These are phyloP conservation scores for Solanum paucissectum DNA, from an alignment of 257 asterid species.

Conservation along the genomic window DNA sequence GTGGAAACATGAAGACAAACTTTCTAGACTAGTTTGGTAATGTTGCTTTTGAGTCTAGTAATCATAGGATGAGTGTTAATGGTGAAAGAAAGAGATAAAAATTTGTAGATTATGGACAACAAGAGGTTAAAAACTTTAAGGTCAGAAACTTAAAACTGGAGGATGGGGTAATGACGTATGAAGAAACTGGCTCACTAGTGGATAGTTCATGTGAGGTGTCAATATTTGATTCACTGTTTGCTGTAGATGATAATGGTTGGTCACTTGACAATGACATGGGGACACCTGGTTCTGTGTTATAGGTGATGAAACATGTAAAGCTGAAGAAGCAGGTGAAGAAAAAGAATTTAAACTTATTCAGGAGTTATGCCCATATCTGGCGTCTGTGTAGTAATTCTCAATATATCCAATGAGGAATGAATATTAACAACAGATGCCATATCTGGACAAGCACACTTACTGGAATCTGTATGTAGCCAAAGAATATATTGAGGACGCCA, in stretches of 20 bases:
- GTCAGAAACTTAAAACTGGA: not conserved
- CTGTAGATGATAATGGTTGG: not conserved
- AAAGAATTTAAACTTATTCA: not conserved
- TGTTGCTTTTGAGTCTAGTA: not conserved
- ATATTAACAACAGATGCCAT: not conserved
- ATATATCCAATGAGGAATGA: not conserved
- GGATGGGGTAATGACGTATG: not conserved
- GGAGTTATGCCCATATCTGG: not conserved
- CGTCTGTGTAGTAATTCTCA: not conserved
- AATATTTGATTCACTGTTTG: not conserved
- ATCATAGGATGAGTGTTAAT: not conserved
- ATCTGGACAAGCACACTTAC: not conserved
- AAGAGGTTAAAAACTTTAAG: not conserved
- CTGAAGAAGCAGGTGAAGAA: not conserved
- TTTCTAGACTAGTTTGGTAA: not conserved
- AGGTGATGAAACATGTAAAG: not conserved
- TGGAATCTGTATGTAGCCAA: not conserved
- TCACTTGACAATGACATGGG: not conserved
- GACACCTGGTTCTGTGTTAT: not conserved
- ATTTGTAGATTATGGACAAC: not conserved
- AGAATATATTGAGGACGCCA: not conserved
- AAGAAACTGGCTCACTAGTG: not conserved
- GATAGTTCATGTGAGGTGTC: not conserved
- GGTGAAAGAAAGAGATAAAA: not conserved
- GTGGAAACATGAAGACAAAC: not conserved